phyloP scores from a whole-genome alignment of 352 stramenopile species.

The Pythium insidiosum region DNA sequence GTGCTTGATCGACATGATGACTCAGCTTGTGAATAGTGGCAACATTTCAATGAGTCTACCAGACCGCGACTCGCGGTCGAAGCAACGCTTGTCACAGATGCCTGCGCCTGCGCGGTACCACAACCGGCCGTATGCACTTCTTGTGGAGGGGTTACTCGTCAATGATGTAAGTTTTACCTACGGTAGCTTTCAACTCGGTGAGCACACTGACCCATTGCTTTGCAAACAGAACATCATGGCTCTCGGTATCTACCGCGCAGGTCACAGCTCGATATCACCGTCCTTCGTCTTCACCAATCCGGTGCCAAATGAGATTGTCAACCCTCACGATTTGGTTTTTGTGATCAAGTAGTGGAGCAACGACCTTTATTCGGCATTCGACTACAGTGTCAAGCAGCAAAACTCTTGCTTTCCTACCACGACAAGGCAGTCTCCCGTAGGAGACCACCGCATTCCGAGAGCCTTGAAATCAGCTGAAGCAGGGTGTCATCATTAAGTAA shows the following conservation, averaged over 20 bases:
- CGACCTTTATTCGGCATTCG: too few species aligned
- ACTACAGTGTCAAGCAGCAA: conserved; percentile 49
- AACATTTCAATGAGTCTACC: conserved; percentile 40
- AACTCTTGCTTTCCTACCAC: conserved; percentile 60
- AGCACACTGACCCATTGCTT: too few species aligned
- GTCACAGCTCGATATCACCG: conserved; percentile 26
- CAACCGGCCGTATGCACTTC: conserved; percentile 40
- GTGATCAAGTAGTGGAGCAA: conserved; percentile 36
- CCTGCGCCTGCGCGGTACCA: conserved; percentile 43
- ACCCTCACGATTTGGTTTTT: conserved; percentile 55
- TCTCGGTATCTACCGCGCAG: conserved; percentile 43
- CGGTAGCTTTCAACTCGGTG: too few species aligned
- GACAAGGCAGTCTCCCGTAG: conserved; percentile 36
- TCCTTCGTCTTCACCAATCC: conserved; percentile 63
- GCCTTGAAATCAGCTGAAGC: conserved; percentile 55
- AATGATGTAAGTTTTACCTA: conserved; percentile 33
- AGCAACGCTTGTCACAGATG: conserved; percentile 44
- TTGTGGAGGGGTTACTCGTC: conserved; percentile 47
- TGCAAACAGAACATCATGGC: conserved; percentile 36
- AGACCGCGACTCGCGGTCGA: conserved; percentile 32
- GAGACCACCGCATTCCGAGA: conserved; percentile 56
- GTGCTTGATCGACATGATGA: conserved; percentile 60
- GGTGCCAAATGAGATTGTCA: conserved; percentile 43
- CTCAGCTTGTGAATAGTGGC: conserved; percentile 50
- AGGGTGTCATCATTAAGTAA: background rate